These are phyloP conservation scores for Aspergillus versicolor DNA, from an alignment of 2,329 filamentous ascomycete species.

Conservation along the genomic window DNA sequence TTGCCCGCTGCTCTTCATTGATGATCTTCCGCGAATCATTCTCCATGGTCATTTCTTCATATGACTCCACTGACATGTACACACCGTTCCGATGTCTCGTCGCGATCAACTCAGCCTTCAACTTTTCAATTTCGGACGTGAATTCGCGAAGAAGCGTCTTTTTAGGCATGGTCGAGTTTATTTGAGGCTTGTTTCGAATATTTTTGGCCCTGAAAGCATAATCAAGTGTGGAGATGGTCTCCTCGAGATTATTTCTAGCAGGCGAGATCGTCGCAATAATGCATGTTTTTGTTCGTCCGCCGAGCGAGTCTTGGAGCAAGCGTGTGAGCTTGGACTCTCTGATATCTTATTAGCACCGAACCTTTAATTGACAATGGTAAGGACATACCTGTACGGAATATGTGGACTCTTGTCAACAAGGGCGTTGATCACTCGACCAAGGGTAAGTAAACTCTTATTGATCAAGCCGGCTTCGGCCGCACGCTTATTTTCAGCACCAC, in stretches of 20 bases:
- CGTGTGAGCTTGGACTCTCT: constrained; percentile 95
- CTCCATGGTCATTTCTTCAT: constrained; percentile 86
- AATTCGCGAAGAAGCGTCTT: constrained; percentile 90
- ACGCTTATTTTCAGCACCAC: constrained; percentile 96
- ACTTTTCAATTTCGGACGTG: constrained; percentile 85
- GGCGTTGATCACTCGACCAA: constrained; percentile 96
- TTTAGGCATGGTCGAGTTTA: constrained; percentile 90
- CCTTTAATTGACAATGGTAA: not conserved
- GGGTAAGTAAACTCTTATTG: constrained; percentile 93
- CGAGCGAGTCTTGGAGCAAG: constrained; percentile 91
- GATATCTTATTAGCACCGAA: constrained; percentile 37
- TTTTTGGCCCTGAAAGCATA: constrained; percentile 98
- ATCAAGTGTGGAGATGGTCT: constrained; percentile 96
- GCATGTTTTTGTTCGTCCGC: constrained; percentile 94
- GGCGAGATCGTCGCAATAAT: constrained; percentile 97
- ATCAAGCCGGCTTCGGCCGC: constrained; percentile 94
- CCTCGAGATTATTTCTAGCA: constrained; percentile 90
- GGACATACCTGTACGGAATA: constrained; percentile 66
- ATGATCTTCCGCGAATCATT: constrained; percentile 91
- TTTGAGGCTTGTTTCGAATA: constrained; percentile 94
- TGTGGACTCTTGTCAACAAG: constrained; percentile 86
- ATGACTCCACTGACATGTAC: constrained; percentile 83
- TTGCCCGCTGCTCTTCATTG: constrained; percentile 86
- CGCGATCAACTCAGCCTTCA: constrained; percentile 90
- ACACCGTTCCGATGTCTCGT: constrained; percentile 93